Conservation (phyloP, 176 grass and related monocot genomes). For the Aegilops speltoides region DNA sequence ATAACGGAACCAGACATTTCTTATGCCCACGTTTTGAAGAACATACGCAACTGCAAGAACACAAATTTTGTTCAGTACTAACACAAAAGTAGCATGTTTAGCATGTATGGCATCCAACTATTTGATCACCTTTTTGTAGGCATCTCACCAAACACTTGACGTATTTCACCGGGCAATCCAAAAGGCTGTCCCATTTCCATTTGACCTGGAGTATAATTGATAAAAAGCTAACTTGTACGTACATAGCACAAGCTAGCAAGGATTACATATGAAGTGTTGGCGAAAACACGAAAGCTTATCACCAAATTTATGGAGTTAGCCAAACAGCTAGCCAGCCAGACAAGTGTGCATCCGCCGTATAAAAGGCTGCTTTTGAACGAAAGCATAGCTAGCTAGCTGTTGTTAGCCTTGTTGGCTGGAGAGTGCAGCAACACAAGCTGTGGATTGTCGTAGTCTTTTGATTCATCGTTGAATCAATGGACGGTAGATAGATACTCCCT, state of each 20-base stretch:
- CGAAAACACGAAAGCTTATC: not conserved
- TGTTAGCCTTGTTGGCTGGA: not conserved
- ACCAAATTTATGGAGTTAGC: not conserved
- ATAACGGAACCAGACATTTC: not conserved
- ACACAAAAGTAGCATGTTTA: not conserved
- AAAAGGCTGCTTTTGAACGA: not conserved
- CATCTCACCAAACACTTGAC: not conserved
- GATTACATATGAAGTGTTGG: not conserved
- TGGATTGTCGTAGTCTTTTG: not conserved
- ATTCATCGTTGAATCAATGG: not conserved
- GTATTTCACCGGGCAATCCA: not conserved
- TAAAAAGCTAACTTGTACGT: not conserved
- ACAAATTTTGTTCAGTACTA: constrained; percentile 14
- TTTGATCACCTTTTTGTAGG: not conserved
- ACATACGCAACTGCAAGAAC: not conserved
- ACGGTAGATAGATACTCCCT: not conserved
- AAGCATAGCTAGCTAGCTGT: not conserved
- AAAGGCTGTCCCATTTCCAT: not conserved
- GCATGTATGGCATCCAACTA: not conserved
- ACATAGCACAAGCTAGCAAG: not conserved
- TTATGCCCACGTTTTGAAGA: not conserved
- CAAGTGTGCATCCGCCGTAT: not conserved
- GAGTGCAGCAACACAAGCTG: not conserved
- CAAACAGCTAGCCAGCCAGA: not conserved
- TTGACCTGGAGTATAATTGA: not conserved